phyloP scores from a whole-genome alignment of 192 early-diverging fungal species.

The Rhizoclosmatium globosum region DNA sequence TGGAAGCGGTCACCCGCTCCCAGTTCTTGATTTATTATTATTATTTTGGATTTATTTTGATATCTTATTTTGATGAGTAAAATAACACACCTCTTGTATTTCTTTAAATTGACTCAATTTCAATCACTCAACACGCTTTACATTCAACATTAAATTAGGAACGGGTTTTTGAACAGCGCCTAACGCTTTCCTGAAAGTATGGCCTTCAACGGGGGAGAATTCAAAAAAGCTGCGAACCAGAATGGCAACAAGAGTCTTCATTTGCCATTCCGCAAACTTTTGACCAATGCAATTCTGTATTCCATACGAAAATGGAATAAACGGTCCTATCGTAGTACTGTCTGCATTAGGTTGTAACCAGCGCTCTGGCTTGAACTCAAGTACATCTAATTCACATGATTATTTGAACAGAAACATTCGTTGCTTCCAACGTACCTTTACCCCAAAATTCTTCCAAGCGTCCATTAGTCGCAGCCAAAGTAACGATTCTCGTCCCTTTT shows the following conservation, averaged over 20 bases:
- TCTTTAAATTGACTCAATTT: no score
- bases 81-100: no score
- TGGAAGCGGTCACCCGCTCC: no score
- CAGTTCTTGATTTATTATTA: no score
- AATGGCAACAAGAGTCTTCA: neutral
- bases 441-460: slow-evolving; percentile 29
- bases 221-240: neutral
- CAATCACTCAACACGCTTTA: neutral
- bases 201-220: neutral
- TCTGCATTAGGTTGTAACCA: no score
- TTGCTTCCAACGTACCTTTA: neutral
- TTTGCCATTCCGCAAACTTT: neutral
- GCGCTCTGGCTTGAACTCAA: no score
- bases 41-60: no score
- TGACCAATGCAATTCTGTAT: neutral
- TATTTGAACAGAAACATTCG: no score
- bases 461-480: slow-evolving; percentile 24
- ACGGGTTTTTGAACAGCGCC: neutral
- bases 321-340: no score
- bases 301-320: neutral
- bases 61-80: no score
- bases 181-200: neutral
- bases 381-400: no score
- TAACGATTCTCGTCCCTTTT: slow-evolving; percentile 18
- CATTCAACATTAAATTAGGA: neutral